Conservation (phyloP, 1,284 basidiomycete genomes). For the Tylopilus sp. region DNA sequence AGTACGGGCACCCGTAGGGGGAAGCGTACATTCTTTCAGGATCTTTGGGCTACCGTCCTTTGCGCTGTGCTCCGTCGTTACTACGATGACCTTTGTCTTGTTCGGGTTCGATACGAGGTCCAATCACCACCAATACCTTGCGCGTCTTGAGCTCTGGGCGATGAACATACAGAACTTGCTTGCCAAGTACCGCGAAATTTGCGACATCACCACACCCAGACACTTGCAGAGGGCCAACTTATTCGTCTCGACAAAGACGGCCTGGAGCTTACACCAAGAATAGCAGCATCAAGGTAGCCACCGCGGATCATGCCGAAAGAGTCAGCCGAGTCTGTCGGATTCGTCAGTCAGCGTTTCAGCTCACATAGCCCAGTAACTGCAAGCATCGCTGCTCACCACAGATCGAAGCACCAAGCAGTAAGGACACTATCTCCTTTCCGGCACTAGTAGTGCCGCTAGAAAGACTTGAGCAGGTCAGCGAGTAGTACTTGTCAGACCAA, state of each 20-base stretch:
- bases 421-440: constrained; percentile 90
- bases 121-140: constrained; percentile 89
- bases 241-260: constrained; percentile 11
- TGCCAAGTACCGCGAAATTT: too few relatives aligned
- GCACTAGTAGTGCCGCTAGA: constrained; percentile 85
- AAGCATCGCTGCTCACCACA: constrained; percentile 55
- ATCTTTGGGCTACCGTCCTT: constrained; percentile 88
- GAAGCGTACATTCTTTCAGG: constrained; percentile 74
- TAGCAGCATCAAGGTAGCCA: constrained; percentile 90
- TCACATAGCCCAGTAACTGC: not conserved
- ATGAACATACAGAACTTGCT: not conserved
- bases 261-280: constrained; percentile 60
- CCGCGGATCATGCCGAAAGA: constrained; percentile 94
- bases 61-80: constrained; percentile 84
- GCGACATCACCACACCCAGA: constrained; percentile 88
- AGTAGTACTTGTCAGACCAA: not conserved
- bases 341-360: constrained; percentile 10
- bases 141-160: constrained; percentile 5
- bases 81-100: constrained; percentile 80
- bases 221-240: constrained; percentile 72
- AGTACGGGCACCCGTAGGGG: constrained; percentile 79
- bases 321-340: constrained; percentile 66
- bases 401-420: constrained; percentile 84
- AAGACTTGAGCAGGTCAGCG: not conserved
- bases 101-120: constrained; percentile 90